These are phyloP conservation scores for Neonectria sp. DNA, from an alignment of 2,329 filamentous ascomycete genomes.

Conservation along the genomic window DNA sequence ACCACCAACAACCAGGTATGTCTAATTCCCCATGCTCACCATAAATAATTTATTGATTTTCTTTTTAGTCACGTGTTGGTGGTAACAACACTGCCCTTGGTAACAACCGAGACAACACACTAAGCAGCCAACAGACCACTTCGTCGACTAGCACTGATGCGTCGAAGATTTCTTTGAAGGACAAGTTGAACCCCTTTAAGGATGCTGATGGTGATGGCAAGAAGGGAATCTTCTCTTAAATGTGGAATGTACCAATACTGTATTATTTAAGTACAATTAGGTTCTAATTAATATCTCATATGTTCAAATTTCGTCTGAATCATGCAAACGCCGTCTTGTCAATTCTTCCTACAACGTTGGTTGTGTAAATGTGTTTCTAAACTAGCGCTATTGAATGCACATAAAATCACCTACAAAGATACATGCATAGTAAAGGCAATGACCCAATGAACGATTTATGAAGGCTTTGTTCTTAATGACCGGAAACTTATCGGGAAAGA, in stretches of 20 bases:
- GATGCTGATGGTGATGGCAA: constrained; percentile 45
- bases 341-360: too few relatives aligned
- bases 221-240: constrained; percentile 40
- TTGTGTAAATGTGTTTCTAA: not conserved
- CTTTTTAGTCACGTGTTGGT: not conserved
- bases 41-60: not conserved
- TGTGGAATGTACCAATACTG: not conserved
- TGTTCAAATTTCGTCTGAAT: not conserved
- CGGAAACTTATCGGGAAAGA: not conserved
- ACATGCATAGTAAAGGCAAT: too few relatives aligned
- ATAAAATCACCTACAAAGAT: too few relatives aligned
- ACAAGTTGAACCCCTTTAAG: constrained; percentile 44
- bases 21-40: not conserved
- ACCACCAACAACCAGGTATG: not conserved
- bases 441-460: too few relatives aligned
- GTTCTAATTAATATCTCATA: not conserved
- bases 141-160: not conserved
- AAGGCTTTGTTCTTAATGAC: not conserved
- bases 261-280: not conserved
- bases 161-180: constrained; percentile 35
- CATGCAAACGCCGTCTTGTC: too few relatives aligned
- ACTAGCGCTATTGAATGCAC: too few relatives aligned
- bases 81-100: not conserved
- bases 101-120: not conserved
- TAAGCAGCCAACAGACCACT: not conserved